A percentile compares a stretch with the other conserved stretches of the same genome.
These are phyloP conservation scores for Alternaria hordeiaustralica DNA, from an alignment of 2,329 filamentous ascomycete species.

Conservation along the genomic window DNA sequence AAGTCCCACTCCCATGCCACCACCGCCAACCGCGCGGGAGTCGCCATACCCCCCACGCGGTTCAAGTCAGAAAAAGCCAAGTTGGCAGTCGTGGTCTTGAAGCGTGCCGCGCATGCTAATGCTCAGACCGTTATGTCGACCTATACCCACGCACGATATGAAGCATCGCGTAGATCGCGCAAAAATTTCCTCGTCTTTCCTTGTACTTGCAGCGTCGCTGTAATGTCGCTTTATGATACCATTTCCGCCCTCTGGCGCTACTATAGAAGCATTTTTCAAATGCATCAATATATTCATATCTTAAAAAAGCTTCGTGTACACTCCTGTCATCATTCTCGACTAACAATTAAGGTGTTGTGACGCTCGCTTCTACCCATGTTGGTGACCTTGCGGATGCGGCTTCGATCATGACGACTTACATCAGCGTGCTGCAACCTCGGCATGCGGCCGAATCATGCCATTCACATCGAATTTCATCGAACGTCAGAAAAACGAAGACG, in stretches of 20 bases:
- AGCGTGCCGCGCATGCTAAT: background rate
- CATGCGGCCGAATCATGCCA: background rate
- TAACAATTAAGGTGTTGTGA: background rate
- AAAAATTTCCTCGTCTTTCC: background rate
- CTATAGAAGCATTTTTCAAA: background rate
- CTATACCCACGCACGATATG: background rate
- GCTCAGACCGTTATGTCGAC: background rate
- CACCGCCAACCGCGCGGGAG: background rate
- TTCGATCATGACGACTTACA: background rate
- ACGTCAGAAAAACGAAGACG: background rate
- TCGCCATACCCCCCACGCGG: slow-evolving; percentile 2
- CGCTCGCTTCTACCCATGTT: background rate
- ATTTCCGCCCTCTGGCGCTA: background rate
- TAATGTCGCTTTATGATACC: slow-evolving; percentile 2
- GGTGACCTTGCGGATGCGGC: background rate
- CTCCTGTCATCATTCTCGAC: background rate
- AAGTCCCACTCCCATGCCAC: background rate
- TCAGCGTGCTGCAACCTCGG: background rate
- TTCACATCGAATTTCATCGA: background rate
- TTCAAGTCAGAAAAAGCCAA: slow-evolving; percentile 3
- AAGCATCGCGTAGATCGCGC: background rate
- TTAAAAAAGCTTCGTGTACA: background rate
- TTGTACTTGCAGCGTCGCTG: background rate
- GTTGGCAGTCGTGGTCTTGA: slow-evolving; percentile 21
- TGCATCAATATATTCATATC: background rate